These are phyloP conservation scores for Prunus mume DNA, from an alignment of 306 rosid species.

Conservation along the genomic window DNA sequence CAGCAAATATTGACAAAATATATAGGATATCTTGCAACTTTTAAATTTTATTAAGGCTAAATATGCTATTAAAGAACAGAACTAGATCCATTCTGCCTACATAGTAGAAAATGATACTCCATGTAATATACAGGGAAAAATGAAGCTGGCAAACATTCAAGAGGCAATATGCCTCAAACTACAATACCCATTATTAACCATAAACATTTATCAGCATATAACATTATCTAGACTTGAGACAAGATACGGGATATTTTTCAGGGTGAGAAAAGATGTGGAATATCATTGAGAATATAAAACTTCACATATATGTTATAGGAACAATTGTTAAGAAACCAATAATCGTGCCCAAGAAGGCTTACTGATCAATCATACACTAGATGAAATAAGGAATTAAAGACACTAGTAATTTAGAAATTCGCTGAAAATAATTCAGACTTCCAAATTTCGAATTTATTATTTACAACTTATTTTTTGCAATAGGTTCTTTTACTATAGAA, in stretches of 20 bases:
- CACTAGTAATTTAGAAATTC: no score
- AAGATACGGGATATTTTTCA: background rate
- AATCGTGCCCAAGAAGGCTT: background rate
- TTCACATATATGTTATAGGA: no score
- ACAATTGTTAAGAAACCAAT: no score
- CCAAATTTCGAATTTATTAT: no score
- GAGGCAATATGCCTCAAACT: background rate
- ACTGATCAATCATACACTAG: background rate
- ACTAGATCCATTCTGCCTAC: background rate
- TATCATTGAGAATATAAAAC: background rate
- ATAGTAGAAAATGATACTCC: background rate
- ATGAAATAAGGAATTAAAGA: background rate
- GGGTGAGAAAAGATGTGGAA: background rate
- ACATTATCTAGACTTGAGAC: background rate
- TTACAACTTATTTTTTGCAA: no score
- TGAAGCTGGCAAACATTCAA: slow-evolving; percentile 1
- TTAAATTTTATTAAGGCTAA: background rate
- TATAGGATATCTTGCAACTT: background rate
- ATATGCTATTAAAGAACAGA: background rate
- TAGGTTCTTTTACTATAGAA: no score
- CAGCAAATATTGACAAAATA: background rate
- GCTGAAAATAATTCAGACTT: no score
- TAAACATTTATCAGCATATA: background rate
- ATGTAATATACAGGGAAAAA: background rate
- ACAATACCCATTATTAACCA: background rate